phyloP scores from a whole-genome alignment of 2,329 filamentous ascomycete genomes.

The Aspergillus proliferans region DNA sequence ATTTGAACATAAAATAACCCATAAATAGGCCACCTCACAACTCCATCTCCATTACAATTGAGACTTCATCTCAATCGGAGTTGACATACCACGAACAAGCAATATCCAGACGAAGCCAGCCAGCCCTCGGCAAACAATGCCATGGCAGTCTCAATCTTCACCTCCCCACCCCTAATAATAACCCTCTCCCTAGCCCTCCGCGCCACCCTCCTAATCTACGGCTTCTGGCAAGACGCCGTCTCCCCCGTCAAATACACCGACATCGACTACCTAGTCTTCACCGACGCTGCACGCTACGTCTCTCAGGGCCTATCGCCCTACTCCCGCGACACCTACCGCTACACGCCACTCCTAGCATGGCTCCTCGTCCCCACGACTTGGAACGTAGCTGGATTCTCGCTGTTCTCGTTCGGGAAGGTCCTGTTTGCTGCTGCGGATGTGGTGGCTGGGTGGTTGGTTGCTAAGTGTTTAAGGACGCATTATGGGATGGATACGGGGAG shows the following conservation, averaged over 20 bases:
- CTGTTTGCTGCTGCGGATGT: constrained; percentile 81
- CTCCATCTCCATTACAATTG: too few species aligned
- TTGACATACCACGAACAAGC: background rate
- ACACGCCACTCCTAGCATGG: constrained; percentile 92
- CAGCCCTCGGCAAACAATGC: background rate
- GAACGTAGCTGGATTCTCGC: constrained; percentile 20
- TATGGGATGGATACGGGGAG: constrained; percentile 45
- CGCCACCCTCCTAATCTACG: constrained; percentile 70
- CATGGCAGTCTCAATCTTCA: background rate
- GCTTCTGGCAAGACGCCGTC: constrained; percentile 84
- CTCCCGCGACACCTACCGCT: constrained; percentile 86
- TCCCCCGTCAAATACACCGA: constrained; percentile 96
- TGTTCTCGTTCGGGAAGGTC: constrained; percentile 74
- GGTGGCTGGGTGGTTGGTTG: constrained; percentile 73
- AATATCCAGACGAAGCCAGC: background rate
- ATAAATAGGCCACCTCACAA: too few species aligned
- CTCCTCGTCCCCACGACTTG: constrained; percentile 73
- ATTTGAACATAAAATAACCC: too few species aligned
- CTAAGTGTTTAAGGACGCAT: constrained; percentile 45
- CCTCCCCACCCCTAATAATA: background rate
- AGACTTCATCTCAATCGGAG: background rate
- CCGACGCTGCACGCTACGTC: constrained; percentile 79
- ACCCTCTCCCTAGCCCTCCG: constrained; percentile 55
- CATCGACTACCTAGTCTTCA: constrained; percentile 98
- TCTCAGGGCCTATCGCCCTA: constrained; percentile 69